Conservation (phyloP, 2,329 filamentous ascomycete species). For the Phialocephala sp. region DNA sequence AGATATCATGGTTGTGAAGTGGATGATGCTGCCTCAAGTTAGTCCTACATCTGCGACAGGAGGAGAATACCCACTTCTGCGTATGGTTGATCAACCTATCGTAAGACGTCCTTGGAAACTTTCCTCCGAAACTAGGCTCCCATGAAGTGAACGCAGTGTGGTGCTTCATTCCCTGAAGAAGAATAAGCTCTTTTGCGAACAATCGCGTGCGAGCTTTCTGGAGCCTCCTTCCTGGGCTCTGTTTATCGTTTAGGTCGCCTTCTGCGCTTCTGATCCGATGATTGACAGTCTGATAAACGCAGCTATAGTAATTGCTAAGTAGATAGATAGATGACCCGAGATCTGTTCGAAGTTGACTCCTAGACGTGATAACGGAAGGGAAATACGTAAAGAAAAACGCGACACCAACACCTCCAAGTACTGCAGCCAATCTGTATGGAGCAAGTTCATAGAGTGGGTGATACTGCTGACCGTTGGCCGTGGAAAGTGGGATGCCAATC, state of each 20-base stretch:
- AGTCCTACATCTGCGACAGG: background rate
- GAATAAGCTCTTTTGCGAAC: slow-evolving; percentile 68
- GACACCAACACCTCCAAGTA: slow-evolving; percentile 66
- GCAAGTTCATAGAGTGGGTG: slow-evolving; percentile 72
- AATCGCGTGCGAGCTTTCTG: slow-evolving; percentile 42
- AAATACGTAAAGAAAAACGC: slow-evolving; percentile 80
- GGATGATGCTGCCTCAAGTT: slow-evolving; percentile 56
- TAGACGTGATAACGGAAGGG: slow-evolving; percentile 72
- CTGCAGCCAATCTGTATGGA: slow-evolving; percentile 71
- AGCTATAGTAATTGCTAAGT: slow-evolving; percentile 73
- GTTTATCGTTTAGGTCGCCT: slow-evolving; percentile 46
- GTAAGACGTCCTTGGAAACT: slow-evolving; percentile 57
- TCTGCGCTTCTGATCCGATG: slow-evolving; percentile 48
- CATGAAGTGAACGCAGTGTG: slow-evolving; percentile 68
- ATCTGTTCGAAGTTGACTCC: slow-evolving; percentile 68
- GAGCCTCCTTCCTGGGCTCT: slow-evolving; percentile 22
- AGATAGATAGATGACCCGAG: slow-evolving; percentile 71
- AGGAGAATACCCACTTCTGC: slow-evolving; percentile 21
- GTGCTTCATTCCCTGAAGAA: slow-evolving; percentile 63
- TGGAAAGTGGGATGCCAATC: slow-evolving; percentile 57
- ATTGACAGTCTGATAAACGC: slow-evolving; percentile 70
- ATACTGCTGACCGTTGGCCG: slow-evolving; percentile 67
- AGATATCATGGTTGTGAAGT: slow-evolving; percentile 68
- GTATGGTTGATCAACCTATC: slow-evolving; percentile 19
- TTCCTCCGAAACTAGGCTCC: slow-evolving; percentile 73